These are phyloP conservation scores for Noccaea caerulescens DNA, from an alignment of 345 rosid species.

Conservation along the genomic window DNA sequence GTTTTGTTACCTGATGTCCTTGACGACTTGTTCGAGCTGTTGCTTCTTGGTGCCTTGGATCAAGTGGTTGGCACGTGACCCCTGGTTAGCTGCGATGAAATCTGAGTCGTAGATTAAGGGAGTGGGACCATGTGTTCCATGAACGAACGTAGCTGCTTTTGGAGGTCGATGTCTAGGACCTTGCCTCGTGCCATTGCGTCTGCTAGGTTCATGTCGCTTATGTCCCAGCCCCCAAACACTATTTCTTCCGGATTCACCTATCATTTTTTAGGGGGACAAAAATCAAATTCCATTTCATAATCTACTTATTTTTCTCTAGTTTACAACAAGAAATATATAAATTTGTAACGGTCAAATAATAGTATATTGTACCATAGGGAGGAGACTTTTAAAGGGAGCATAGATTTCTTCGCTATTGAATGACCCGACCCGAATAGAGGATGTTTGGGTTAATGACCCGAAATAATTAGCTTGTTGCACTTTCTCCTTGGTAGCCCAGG, in stretches of 20 bases:
- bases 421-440: conserved; percentile 88
- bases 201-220: conserved; percentile 92
- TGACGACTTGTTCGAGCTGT: conserved; percentile 75
- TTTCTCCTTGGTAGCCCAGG: conserved; percentile 98
- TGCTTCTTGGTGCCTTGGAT: conserved; percentile 88
- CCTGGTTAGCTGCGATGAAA: conserved; percentile 98
- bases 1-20: conserved; percentile 74
- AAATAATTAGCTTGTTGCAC: conserved; percentile 96
- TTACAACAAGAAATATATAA: not conserved
- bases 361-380: conserved; percentile 74
- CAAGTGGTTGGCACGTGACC: conserved; percentile 84
- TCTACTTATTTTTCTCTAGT: not conserved
- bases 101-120: conserved; percentile 86
- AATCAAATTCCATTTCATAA: not conserved
- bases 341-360: not conserved
- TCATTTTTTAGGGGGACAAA: not conserved
- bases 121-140: conserved; percentile 95
- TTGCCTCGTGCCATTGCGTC: conserved; percentile 96
- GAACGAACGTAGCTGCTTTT: conserved; percentile 91
- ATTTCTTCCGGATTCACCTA: conserved; percentile 68
- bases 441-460: conserved; percentile 96
- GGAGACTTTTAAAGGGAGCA: conserved; percentile 97
- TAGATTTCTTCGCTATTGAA: conserved; percentile 96
- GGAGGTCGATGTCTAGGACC: conserved; percentile 90
- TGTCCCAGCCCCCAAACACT: conserved; percentile 99